A percentile compares a stretch with the other conserved stretches of the same genome.
These are phyloP conservation scores for Strobilomyces confusus DNA, from an alignment of 768 basidiomycete genomes.

Conservation along the genomic window DNA sequence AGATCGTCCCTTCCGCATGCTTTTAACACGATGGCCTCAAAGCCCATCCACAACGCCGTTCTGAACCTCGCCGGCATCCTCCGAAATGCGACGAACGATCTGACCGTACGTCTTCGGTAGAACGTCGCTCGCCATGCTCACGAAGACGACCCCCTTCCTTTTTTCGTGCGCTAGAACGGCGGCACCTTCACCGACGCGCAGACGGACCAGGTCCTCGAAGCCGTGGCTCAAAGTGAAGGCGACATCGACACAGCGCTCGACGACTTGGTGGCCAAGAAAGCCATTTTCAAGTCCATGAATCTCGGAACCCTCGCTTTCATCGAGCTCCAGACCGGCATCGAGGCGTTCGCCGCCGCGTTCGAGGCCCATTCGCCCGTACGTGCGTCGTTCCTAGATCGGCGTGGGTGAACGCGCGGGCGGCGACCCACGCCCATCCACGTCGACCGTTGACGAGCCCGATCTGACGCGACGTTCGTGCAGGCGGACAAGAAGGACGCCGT, in stretches of 20 bases:
- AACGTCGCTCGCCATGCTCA: background rate
- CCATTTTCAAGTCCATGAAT: fast-evolving
- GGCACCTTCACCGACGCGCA: background rate
- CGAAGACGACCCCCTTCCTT: background rate
- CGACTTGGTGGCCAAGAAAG: background rate
- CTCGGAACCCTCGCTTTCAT: fast-evolving
- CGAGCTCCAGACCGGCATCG: background rate
- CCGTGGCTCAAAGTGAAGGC: fast-evolving
- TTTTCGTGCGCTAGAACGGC: background rate
- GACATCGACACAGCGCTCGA: background rate
- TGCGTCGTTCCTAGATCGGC: background rate
- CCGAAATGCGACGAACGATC: background rate
- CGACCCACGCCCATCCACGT: background rate
- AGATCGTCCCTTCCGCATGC: background rate
- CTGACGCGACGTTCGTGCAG: background rate
- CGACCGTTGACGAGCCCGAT: too few species aligned
- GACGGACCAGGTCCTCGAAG: fast-evolving
- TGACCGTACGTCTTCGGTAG: background rate
- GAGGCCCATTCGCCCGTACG: background rate
- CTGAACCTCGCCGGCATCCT: fast-evolving
- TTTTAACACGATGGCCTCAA: background rate
- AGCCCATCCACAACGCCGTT: background rate
- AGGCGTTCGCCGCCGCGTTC: background rate
- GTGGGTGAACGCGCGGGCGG: background rate
- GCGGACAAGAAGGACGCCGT: background rate